A percentile compares a stretch with the other conserved stretches of the same genome.
Evolutionary conservation across 2,329 filamentous ascomycete species (phyloP).

Genomic region (Aspergillus pseudotamarii): DNA sequence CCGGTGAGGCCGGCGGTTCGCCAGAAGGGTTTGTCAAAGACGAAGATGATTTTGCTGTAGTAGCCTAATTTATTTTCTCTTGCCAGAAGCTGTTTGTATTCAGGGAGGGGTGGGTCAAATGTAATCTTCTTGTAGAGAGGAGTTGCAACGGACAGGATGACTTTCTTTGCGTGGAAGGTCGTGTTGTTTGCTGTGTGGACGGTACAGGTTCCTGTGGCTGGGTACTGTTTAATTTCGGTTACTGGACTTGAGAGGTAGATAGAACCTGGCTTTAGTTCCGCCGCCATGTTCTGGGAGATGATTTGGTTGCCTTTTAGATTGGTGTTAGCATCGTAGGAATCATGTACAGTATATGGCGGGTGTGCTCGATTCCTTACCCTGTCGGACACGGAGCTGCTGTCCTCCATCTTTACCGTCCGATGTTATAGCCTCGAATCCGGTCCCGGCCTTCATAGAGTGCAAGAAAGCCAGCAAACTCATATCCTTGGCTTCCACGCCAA

Average conservation of each 20-base stretch:
- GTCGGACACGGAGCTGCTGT: slow-evolving; percentile 52
- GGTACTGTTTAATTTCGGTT: slow-evolving; percentile 8
- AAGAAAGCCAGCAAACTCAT: slow-evolving; percentile 57
- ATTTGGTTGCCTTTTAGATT: slow-evolving; percentile 33
- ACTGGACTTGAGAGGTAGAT: slow-evolving; percentile 27
- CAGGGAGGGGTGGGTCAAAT: slow-evolving; percentile 53
- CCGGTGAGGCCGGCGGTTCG: slow-evolving; percentile 48
- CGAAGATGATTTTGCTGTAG: slow-evolving; percentile 35
- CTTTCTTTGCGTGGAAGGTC: slow-evolving; percentile 30
- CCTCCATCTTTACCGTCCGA: slow-evolving; percentile 57
- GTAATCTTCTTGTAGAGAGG: slow-evolving; percentile 49
- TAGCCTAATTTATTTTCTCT: slow-evolving; percentile 18
- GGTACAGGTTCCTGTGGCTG: background rate
- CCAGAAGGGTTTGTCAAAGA: slow-evolving; percentile 52
- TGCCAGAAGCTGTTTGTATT: slow-evolving; percentile 39
- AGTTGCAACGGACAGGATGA: slow-evolving; percentile 54
- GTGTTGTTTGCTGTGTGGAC: background rate
- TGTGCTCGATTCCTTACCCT: slow-evolving; percentile 38
- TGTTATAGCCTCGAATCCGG: slow-evolving; percentile 54
- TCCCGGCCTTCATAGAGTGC: slow-evolving; percentile 56
- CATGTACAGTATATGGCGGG: background rate
- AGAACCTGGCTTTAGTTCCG: slow-evolving; percentile 31
- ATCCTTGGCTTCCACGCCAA: slow-evolving; percentile 54
- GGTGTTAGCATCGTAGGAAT: background rate
- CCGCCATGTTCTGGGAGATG: slow-evolving; percentile 43